Percentiles rank a stretch among this genome's conserved stretches.
Evolutionary conservation across 2,329 filamentous ascomycete species (phyloP).

Genomic region (Myriosclerotinia curreyana): DNA sequence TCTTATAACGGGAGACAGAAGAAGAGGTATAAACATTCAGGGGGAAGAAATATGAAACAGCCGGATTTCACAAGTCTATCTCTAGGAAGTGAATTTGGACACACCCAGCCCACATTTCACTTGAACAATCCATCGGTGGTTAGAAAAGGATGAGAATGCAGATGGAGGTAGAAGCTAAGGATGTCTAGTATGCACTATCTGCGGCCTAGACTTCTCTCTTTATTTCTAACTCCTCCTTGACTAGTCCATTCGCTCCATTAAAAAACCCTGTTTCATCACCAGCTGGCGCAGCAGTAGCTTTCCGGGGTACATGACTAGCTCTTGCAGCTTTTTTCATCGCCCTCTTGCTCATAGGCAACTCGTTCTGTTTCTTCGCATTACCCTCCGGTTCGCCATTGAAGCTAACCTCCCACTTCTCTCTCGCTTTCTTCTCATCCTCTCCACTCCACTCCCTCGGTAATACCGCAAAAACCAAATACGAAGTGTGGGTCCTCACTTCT

Average conservation of each 20-base stretch:
- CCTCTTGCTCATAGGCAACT: constrained; percentile 30
- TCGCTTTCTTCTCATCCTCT: constrained; percentile 71
- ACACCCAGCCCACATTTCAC: not conserved
- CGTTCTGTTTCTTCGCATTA: constrained; percentile 21
- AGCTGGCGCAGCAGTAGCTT: not conserved
- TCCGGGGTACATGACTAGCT: not conserved
- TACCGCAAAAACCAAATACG: constrained; percentile 91
- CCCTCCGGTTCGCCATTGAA: constrained; percentile 27
- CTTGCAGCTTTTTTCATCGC: constrained; percentile 33
- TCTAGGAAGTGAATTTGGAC: not conserved
- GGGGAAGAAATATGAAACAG: too few relatives aligned
- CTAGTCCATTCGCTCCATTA: not conserved
- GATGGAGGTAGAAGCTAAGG: not conserved
- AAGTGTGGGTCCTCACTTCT: constrained; percentile 93
- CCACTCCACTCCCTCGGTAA: constrained; percentile 83
- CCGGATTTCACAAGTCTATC: too few relatives aligned
- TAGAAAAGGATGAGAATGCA: not conserved
- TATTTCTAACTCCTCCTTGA: not conserved
- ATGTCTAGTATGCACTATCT: not conserved
- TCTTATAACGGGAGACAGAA: not conserved
- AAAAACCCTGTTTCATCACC: not conserved
- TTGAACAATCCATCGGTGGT: not conserved
- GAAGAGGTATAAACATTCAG: not conserved
- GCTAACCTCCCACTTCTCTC: constrained; percentile 52
- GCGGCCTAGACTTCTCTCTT: not conserved